These are phyloP conservation scores for Sugiyamaella japonica DNA, from an alignment of 1,139 yeast genomes.

Conservation along the genomic window DNA sequence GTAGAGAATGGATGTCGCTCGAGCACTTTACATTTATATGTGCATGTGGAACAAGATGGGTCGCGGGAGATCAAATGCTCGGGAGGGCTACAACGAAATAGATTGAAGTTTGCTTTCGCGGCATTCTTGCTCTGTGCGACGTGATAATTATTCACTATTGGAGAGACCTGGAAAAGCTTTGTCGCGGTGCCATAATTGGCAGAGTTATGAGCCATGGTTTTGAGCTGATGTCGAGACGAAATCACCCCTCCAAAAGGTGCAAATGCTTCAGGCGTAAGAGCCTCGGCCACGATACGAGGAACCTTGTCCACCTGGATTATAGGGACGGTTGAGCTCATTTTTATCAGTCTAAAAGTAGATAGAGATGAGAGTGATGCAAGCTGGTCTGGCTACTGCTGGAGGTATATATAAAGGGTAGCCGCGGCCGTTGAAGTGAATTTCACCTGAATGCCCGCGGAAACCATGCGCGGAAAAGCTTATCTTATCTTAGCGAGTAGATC, in stretches of 20 bases:
- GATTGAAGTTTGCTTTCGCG: conserved; percentile 71
- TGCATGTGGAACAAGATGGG: conserved; percentile 30
- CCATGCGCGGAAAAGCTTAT: no score
- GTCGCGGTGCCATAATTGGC: conserved; percentile 96
- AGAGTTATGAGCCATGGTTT: conserved; percentile 46
- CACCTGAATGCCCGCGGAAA: no score
- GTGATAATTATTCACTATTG: conserved; percentile 55
- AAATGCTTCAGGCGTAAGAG: conserved; percentile 51
- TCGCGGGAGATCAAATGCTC: conserved; percentile 50
- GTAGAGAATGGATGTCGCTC: conserved; percentile 92
- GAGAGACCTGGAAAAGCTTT: conserved; percentile 71
- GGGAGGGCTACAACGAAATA: conserved; percentile 81
- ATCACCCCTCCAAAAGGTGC: conserved; percentile 55
- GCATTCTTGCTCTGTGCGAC: conserved; percentile 49
- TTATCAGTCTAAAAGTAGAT: not conserved
- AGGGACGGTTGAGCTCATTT: not conserved
- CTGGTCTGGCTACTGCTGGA: not conserved
- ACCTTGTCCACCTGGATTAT: not conserved
- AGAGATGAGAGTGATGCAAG: not conserved
- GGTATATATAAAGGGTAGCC: no score
- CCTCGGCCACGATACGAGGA: conserved; percentile 37
- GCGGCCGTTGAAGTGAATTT: no score
- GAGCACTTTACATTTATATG: conserved; percentile 64
- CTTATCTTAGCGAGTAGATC: no score
- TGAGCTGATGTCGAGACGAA: conserved; percentile 55